A percentile compares a stretch with the other conserved stretches of the same genome.
phyloP scores from a whole-genome alignment of 2,329 filamentous ascomycete genomes.

The Bipolaris bicolor region DNA sequence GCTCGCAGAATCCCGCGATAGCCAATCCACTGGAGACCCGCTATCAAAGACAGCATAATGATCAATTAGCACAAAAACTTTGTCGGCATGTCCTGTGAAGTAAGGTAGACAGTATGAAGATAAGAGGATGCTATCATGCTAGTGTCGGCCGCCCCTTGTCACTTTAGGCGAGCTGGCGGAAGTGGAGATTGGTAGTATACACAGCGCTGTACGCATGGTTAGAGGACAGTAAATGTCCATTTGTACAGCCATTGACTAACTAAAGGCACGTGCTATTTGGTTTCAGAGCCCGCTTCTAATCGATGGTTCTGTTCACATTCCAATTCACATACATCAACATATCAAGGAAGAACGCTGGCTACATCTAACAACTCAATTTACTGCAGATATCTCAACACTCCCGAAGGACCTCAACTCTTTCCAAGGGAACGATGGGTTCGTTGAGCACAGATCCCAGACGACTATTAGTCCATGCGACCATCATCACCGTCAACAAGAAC shows the following conservation, averaged over 20 bases:
- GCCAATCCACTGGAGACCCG: background rate
- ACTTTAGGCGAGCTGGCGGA: constrained; percentile 2
- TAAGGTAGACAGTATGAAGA: background rate
- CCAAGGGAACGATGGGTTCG: background rate
- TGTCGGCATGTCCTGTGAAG: background rate
- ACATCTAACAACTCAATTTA: background rate
- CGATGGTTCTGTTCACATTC: background rate
- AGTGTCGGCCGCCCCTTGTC: constrained; percentile 15
- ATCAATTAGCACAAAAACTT: background rate
- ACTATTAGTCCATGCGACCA: constrained; percentile 58
- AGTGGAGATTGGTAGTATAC: background rate
- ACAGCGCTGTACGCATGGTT: background rate
- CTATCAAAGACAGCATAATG: background rate
- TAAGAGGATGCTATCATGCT: constrained; percentile 6
- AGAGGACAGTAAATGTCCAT: background rate
- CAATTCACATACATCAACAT: background rate
- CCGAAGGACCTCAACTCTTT: background rate
- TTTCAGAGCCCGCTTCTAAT: background rate
- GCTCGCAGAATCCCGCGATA: background rate
- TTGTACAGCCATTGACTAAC: background rate
- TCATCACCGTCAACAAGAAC: constrained; percentile 58
- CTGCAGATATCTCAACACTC: background rate
- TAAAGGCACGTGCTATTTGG: background rate
- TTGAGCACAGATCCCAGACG: background rate
- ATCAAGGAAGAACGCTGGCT: background rate